Percentiles rank a stretch among this genome's conserved stretches.
Conservation (phyloP, 306 rosid species). For the Alnus glutinosa region DNA sequence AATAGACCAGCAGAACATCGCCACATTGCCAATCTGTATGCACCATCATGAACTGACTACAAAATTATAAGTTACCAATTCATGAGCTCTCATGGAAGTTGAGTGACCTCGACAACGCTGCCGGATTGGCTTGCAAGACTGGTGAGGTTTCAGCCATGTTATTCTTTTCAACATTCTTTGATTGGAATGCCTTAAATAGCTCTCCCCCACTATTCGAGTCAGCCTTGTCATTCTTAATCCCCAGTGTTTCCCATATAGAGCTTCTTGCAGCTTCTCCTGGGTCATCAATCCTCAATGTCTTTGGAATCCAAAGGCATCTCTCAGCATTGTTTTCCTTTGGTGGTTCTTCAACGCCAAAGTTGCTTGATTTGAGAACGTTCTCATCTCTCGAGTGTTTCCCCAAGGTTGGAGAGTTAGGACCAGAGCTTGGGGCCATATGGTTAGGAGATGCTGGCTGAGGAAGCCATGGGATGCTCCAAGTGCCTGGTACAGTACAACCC, state of each 20-base stretch:
- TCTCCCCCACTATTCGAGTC: constrained; percentile 52
- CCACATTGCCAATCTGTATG: constrained; percentile 6
- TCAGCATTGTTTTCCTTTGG: constrained; percentile 34
- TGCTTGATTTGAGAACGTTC: constrained; percentile 27
- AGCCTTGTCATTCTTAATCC: constrained; percentile 60
- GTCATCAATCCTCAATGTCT: constrained; percentile 70
- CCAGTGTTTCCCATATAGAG: constrained; percentile 67
- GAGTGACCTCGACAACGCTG: constrained; percentile 73
- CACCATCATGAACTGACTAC: neutral
- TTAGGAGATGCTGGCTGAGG: constrained; percentile 42
- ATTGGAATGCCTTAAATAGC: constrained; percentile 49
- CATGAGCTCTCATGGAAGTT: constrained; percentile 67
- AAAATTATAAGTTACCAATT: constrained; percentile 31
- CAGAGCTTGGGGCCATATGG: constrained; percentile 36
- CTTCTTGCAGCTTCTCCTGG: constrained; percentile 70
- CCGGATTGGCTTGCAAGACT: constrained; percentile 76
- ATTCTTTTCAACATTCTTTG: constrained; percentile 48
- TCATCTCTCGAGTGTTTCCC: constrained; percentile 81
- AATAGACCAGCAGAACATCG: constrained; percentile 2
- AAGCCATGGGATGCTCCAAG: constrained; percentile 53
- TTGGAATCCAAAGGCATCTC: constrained; percentile 57
- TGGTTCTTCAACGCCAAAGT: constrained; percentile 37
- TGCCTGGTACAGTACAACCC: constrained; percentile 54
- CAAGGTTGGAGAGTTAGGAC: constrained; percentile 42
- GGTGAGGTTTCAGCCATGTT: constrained; percentile 44